A percentile compares a stretch with the other conserved stretches of the same genome.
Evolutionary conservation across 768 basidiomycete species (phyloP).

Genomic region (Mycena amicta): DNA sequence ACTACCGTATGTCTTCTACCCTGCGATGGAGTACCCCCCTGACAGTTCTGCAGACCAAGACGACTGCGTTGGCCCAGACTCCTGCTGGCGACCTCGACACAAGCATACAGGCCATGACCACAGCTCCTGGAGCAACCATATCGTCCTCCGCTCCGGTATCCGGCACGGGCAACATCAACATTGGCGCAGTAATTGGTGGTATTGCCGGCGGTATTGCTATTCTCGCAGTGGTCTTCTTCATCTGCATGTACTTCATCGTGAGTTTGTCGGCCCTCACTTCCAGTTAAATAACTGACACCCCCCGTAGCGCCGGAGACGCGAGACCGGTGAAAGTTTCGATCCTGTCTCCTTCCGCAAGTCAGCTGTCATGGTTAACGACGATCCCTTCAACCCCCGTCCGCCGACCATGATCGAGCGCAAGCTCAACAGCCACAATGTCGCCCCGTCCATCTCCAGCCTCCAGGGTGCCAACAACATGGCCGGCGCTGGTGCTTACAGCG

Average conservation of each 20-base stretch:
- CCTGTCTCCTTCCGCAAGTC: slow-evolving; percentile 30
- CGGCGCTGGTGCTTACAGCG: slow-evolving; percentile 44
- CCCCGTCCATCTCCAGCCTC: slow-evolving; percentile 32
- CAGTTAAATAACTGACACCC: slow-evolving; percentile 1
- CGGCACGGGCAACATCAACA: slow-evolving; percentile 28
- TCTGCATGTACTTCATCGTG: slow-evolving; percentile 45
- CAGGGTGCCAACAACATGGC: slow-evolving; percentile 39
- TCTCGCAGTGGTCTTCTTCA: slow-evolving; percentile 36
- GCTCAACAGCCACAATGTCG: slow-evolving; percentile 24
- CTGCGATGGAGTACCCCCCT: slow-evolving; percentile 3
- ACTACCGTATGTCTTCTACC: slow-evolving; percentile 15
- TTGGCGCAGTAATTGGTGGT: slow-evolving; percentile 45
- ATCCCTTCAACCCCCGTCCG: slow-evolving; percentile 27
- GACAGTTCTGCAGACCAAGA: slow-evolving; percentile 9
- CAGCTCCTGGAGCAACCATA: slow-evolving; percentile 14
- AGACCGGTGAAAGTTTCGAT: slow-evolving; percentile 40
- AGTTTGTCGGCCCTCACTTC: slow-evolving; percentile 14
- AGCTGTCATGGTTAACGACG: slow-evolving; percentile 21
- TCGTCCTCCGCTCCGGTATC: slow-evolving; percentile 12
- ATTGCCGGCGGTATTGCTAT: slow-evolving; percentile 43
- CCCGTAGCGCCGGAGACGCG: slow-evolving; percentile 42
- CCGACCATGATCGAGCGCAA: slow-evolving; percentile 33
- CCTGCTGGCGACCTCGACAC: not conserved
- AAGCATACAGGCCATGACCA: slow-evolving; percentile 1
- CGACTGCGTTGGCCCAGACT: slow-evolving; percentile 19